Percentiles rank a stretch among this genome's conserved stretches.
phyloP scores from a whole-genome alignment of 2,329 filamentous ascomycete genomes.

The Fusarium sp. region DNA sequence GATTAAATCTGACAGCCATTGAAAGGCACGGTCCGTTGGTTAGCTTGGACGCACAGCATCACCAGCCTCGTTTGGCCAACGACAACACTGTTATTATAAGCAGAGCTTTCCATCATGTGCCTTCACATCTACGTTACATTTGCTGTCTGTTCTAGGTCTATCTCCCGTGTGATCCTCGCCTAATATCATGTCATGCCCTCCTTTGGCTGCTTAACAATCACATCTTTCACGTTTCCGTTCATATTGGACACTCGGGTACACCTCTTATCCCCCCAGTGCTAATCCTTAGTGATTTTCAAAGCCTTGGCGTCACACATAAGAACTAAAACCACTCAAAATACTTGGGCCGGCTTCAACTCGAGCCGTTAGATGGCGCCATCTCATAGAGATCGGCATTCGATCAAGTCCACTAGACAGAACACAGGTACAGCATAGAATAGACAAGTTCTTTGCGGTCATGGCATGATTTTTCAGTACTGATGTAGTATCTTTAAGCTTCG shows the following conservation, averaged over 20 bases:
- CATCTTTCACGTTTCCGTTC: slow-evolving; percentile 8
- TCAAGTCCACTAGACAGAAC: not conserved
- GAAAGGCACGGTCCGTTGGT: slow-evolving; percentile 27
- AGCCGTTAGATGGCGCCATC: slow-evolving; percentile 34
- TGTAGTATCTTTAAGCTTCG: slow-evolving; percentile 9
- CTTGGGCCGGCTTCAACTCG: slow-evolving; percentile 8
- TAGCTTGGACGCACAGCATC: slow-evolving; percentile 14
- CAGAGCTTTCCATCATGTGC: slow-evolving; percentile 14
- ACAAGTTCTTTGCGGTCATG: not conserved
- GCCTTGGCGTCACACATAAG: slow-evolving; percentile 12
- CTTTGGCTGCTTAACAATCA: slow-evolving; percentile 5
- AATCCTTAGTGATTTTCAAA: slow-evolving; percentile 9
- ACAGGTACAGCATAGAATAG: not conserved
- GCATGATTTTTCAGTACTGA: slow-evolving; percentile 15
- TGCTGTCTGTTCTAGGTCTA: slow-evolving; percentile 21
- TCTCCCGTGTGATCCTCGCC: slow-evolving; percentile 38
- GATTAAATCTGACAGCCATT: not conserved
- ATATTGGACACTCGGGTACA: slow-evolving; percentile 1
- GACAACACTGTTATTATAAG: slow-evolving; percentile 9
- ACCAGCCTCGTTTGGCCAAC: slow-evolving; percentile 27
- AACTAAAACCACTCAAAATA: slow-evolving; percentile 1
- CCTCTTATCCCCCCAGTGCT: not conserved
- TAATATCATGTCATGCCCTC: slow-evolving; percentile 21
- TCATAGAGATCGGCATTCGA: slow-evolving; percentile 14
- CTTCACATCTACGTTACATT: slow-evolving; percentile 29